Conservation (phyloP, 306 rosid genomes). For the Castanea mollissima region DNA sequence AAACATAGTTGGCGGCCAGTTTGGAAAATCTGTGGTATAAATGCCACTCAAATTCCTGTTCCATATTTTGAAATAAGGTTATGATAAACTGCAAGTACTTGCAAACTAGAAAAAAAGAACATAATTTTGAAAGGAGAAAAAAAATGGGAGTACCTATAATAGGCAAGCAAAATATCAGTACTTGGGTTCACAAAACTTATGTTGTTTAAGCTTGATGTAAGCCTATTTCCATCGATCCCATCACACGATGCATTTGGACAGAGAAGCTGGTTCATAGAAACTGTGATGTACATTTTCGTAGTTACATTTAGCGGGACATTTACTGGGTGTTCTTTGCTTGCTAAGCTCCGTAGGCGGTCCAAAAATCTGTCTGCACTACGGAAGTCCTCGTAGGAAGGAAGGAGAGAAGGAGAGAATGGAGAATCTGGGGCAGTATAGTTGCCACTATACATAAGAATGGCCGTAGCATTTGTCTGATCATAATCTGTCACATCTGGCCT, state of each 20-base stretch:
- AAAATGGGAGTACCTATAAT: too few relatives aligned
- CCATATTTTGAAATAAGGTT: background rate
- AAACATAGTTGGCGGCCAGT: background rate
- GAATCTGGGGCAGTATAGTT: slow-evolving; percentile 1
- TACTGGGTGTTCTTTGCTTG: slow-evolving; percentile 19
- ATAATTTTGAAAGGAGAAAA: too few relatives aligned
- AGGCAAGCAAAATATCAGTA: too few relatives aligned
- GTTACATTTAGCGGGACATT: slow-evolving; percentile 35
- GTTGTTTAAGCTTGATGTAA: slow-evolving; percentile 41
- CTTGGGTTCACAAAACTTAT: slow-evolving; percentile 37
- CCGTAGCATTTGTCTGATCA: slow-evolving; percentile 17
- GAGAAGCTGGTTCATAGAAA: slow-evolving; percentile 37
- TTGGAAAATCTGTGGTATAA: slow-evolving; percentile 7
- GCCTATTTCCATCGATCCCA: background rate
- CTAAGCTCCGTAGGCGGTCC: slow-evolving; percentile 20
- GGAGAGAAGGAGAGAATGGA: slow-evolving; percentile 13
- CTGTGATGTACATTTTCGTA: slow-evolving; percentile 21
- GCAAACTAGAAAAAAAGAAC: too few relatives aligned
- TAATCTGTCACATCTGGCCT: background rate
- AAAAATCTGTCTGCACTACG: too few relatives aligned
- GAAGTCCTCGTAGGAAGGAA: slow-evolving; percentile 30
- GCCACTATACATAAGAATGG: slow-evolving; percentile 25
- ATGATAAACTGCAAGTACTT: too few relatives aligned
- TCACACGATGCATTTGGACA: too few relatives aligned
- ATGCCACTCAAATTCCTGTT: slow-evolving; percentile 9